Conservation (phyloP, 257 asterid genomes). For the Solanum pennellii region DNA sequence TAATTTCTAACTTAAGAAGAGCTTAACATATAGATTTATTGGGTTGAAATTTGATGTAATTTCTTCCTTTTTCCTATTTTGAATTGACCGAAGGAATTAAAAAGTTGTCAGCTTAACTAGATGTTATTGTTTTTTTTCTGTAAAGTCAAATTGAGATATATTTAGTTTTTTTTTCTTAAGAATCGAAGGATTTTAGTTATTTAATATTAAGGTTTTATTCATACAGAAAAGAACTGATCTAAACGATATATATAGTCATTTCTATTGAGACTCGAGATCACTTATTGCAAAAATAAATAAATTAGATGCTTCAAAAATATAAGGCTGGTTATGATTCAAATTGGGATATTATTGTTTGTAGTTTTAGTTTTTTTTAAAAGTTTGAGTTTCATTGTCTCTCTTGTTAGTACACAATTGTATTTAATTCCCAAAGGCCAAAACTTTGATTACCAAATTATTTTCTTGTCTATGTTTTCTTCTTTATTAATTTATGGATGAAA, state of each 20-base stretch:
- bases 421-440: background rate
- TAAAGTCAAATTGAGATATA: no score
- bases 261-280: no score
- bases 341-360: background rate
- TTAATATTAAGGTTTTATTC: no score
- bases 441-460: background rate
- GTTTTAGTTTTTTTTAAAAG: background rate
- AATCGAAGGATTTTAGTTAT: no score
- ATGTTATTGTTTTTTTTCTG: background rate
- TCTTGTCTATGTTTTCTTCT: background rate
- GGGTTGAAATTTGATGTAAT: background rate
- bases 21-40: background rate
- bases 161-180: no score
- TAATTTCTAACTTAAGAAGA: background rate
- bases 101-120: background rate
- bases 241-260: no score
- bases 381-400: background rate
- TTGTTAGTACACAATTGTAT: background rate
- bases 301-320: no score
- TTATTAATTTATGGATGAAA: background rate
- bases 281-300: no score
- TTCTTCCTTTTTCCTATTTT: background rate
- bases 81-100: background rate
- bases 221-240: no score
- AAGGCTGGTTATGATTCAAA: no score